phyloP scores from a whole-genome alignment of 202 grass and related monocot species.

The Bolboschoenoplectus hybrid region DNA sequence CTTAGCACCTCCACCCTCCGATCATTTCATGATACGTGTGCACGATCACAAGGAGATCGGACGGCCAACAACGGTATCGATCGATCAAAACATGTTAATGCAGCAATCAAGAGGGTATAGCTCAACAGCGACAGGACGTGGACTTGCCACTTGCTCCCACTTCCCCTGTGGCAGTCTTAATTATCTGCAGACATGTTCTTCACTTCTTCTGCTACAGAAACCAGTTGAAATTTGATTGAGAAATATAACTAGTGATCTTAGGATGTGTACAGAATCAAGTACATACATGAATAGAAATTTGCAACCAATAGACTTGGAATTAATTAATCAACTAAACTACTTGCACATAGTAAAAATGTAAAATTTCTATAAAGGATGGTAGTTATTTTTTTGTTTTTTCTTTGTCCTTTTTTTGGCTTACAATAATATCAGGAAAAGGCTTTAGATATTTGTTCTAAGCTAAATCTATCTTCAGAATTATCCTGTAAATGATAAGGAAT shows the following conservation, averaged over 20 bases:
- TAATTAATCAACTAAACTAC: neutral
- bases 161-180: slow-evolving; percentile 6
- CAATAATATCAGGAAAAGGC: neutral
- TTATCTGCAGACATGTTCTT: neutral
- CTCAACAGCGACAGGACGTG: slow-evolving; percentile 22
- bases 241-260: neutral
- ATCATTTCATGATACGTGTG: neutral
- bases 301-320: neutral
- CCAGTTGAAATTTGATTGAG: neutral
- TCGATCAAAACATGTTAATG: neutral
- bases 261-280: neutral
- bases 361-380: neutral
- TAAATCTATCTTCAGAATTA: neutral
- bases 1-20: neutral
- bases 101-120: neutral
- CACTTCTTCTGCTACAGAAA: neutral
- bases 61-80: neutral
- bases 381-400: neutral
- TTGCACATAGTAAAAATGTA: slow-evolving; percentile 8
- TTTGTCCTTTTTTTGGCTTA: neutral
- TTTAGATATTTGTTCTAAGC: neutral
- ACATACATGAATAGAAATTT: slow-evolving; percentile 23
- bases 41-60: neutral
- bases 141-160: slow-evolving; percentile 12
- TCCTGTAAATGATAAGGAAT: neutral